These are phyloP conservation scores for Magnaporthales sp. DNA, from an alignment of 2,329 filamentous ascomycete genomes.

Conservation along the genomic window DNA sequence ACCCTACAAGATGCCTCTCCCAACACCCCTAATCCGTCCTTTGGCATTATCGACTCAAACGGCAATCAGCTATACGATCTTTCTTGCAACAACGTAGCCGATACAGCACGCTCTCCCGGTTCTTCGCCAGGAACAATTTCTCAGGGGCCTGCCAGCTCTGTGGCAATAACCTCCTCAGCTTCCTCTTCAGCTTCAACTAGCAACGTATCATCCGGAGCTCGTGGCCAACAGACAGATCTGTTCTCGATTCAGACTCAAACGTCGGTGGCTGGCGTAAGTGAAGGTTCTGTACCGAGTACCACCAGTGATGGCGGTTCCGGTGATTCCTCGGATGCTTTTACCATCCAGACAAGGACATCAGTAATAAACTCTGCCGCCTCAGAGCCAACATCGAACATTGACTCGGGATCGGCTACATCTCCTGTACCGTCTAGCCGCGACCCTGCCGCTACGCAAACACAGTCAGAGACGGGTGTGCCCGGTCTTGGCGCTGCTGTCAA, in stretches of 20 bases:
- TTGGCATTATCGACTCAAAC: constrained; percentile 42
- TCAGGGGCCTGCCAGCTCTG: neutral
- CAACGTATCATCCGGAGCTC: neutral
- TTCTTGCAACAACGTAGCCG: neutral
- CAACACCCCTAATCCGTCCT: constrained; percentile 55
- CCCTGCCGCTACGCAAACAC: neutral
- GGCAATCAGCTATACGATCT: neutral
- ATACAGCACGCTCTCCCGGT: neutral
- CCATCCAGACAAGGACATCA: neutral
- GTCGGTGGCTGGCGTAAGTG: neutral
- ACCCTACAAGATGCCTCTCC: constrained; percentile 60
- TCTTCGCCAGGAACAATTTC: neutral
- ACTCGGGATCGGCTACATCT: neutral
- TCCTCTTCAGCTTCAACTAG: neutral
- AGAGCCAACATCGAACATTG: neutral
- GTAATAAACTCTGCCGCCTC: neutral
- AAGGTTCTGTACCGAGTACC: neutral
- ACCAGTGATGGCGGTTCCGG: neutral
- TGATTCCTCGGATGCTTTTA: neutral
- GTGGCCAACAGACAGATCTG: neutral
- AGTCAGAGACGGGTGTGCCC: neutral
- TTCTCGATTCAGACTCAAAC: neutral
- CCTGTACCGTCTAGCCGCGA: neutral
- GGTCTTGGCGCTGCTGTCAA: neutral
- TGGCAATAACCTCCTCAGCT: neutral